These are phyloP conservation scores for Penicillium sp. DNA, from an alignment of 2,329 filamentous ascomycete genomes.

Conservation along the genomic window DNA sequence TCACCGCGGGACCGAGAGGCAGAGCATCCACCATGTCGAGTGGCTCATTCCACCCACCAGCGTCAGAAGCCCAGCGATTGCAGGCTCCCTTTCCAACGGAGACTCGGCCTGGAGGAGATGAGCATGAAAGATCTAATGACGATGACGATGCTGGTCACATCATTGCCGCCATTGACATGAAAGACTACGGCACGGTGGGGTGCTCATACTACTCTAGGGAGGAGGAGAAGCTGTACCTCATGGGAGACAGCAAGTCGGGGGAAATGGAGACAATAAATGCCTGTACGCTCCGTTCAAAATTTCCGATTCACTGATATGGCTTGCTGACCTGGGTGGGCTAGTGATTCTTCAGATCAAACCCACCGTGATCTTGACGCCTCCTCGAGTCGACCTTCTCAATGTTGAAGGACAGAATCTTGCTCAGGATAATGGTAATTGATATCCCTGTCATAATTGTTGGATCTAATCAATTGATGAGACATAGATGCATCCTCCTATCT, in stretches of 20 bases:
- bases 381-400: slow-evolving; percentile 48
- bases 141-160: slow-evolving; percentile 60
- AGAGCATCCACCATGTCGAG: slow-evolving; percentile 2
- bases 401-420: slow-evolving; percentile 41
- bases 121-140: slow-evolving; percentile 35
- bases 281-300: slow-evolving; percentile 26
- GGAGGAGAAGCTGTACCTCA: slow-evolving; percentile 65
- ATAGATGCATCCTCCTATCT: slow-evolving; percentile 49
- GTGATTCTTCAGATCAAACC: slow-evolving; percentile 59
- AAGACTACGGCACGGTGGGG: slow-evolving; percentile 65
- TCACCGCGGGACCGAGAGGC: slow-evolving; percentile 6
- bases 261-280: slow-evolving; percentile 65
- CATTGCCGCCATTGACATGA: slow-evolving; percentile 75
- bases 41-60: slow-evolving; percentile 4
- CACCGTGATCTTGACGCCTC: slow-evolving; percentile 55
- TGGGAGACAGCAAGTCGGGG: slow-evolving; percentile 68
- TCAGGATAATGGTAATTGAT: slow-evolving; percentile 26
- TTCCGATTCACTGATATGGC: not conserved
- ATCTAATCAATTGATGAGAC: not conserved
- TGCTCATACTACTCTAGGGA: slow-evolving; percentile 75
- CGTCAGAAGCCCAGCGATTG: slow-evolving; percentile 5
- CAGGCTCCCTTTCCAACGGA: slow-evolving; percentile 8
- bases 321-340: slow-evolving; percentile 30
- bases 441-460: not conserved
- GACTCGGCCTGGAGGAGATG: slow-evolving; percentile 19